Evolutionary conservation across 225 moss, liverwort and hornwort species (phyloP), one percentile per base, ranked within the genome.

Genomic region (Sphagnum contortum): DNA sequence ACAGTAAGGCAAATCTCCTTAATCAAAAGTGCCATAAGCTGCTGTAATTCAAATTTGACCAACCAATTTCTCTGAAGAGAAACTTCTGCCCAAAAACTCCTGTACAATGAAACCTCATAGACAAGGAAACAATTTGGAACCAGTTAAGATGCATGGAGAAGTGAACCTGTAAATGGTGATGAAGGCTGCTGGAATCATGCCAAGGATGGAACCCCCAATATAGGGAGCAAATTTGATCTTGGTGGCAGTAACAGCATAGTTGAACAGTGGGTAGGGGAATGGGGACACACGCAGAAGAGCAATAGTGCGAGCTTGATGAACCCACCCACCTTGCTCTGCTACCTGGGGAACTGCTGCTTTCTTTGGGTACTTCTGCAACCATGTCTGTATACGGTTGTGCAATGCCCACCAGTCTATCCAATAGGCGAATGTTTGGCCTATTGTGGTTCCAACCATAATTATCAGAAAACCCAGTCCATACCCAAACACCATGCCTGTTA

Each of bases 401-500:
- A 96, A 53, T 11, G 92, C 77, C 90, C 87, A 81, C 55, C 80
- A 87, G 13, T 92, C 96, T 49, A 96, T 87, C 73, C 88, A 81
- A 78, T 92, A 96, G 13, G 96, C 92, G 60, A 96, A 60, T 3
- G 90, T 74, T 81, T 88, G 88, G 69, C 96, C 96, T 48, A 92
- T 4, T 48, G 85, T 80, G 12, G 96, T 87, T 11, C 96, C 95
- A 50, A 67, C 87, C 87, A 92, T 88, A 61, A 96, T 96, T 58
- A 96, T 92, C 48, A 96, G 80, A 67, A 92, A 92, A 50, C 96
- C 96, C 65, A 80, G 81, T 10, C 96, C 96, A 72, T 92, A 96
- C 57, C 96, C 96, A 66, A 96, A 96, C 73, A 90, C 87, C 90
- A 96, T 96, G 71, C 96, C 96, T 48, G 92, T 71, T 53, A 96